These are phyloP conservation scores for Beauveria medogensis DNA, from an alignment of 2,329 filamentous ascomycete species.

Conservation along the genomic window DNA sequence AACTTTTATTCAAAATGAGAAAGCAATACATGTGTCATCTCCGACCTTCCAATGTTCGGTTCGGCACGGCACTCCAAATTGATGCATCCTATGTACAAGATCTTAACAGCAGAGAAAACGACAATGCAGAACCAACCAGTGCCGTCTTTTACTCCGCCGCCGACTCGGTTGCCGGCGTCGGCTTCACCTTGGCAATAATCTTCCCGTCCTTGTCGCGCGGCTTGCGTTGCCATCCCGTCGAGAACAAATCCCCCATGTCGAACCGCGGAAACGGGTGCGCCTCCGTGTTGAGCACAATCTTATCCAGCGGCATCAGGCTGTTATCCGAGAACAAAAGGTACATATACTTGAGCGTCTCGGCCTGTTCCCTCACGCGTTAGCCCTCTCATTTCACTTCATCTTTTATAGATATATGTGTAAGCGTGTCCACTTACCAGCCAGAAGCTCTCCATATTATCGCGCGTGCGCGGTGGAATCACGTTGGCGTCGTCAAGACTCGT, in stretches of 20 bases:
- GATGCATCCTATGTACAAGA: not conserved
- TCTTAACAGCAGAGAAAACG: not conserved
- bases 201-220: constrained; percentile 43
- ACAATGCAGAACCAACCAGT: not conserved
- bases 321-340: constrained; percentile 86
- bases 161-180: not conserved
- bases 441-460: constrained; percentile 98
- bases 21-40: not conserved
- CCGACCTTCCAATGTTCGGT: not conserved
- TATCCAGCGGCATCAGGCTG: constrained; percentile 74
- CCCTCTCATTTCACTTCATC: not conserved
- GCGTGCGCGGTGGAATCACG: constrained; percentile 55
- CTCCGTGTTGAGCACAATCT: constrained; percentile 92
- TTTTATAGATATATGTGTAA: not conserved
- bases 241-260: constrained; percentile 67
- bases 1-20: no score
- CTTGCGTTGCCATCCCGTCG: constrained; percentile 73
- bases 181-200: constrained; percentile 18
- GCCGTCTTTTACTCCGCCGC: not conserved
- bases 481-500: constrained; percentile 73
- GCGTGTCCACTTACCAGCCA: constrained; percentile 64
- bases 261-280: constrained; percentile 87
- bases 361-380: constrained; percentile 39
- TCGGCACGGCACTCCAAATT: no score
- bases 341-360: constrained; percentile 96